Evolutionary conservation across 176 grass and related monocot species (phyloP), one percentile per base, ranked within the genome.

Genomic region (Eremochloa ophiuroides): DNA sequence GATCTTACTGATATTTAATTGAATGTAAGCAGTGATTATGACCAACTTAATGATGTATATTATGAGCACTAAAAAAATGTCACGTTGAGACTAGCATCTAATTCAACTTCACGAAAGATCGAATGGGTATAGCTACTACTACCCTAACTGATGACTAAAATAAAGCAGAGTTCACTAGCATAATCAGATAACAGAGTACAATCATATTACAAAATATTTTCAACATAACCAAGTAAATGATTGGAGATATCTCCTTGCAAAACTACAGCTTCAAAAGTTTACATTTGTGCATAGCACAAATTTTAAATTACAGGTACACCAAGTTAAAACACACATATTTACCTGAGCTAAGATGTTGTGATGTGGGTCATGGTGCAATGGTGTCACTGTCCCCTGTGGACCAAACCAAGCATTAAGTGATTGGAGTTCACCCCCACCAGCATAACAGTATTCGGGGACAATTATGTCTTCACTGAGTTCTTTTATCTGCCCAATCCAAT

Each of bases 381-480:
- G 96, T 81, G 96, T 99, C 31, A 95, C 86, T 55, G 91, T 95
- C 23, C 90, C 86, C 29, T 88, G 82, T 88, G 96, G 93, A 62
- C 93, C 93, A 86, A 99, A 95, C 96, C 88, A 99, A 82, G 96
- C 93, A 87, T 99, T 99, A 65, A 99, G 92, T 66, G 93, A 89
- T 25, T 88, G 86, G 5, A 93, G 90, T 71, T 93, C 90, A 63
- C 96, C 90, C 71, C 93, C 96, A 73, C 96, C 96, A 86, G 93
- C 90, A 75, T 85, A 99, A 85, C 93, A 95, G 50, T 88, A 99
- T 62, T 95, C 93, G 28, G 96, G 96, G 86, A 99, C 85, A 77
- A 93, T 79, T 73, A 99, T 91, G 74, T 99, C 96, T 85, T 93
- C 87, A 75, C 65, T 88, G 35, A 93, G 87, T 82, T 95, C 86